phyloP scores from a whole-genome alignment of 169 alveolate genomes.

The Eimeria mitis region DNA sequence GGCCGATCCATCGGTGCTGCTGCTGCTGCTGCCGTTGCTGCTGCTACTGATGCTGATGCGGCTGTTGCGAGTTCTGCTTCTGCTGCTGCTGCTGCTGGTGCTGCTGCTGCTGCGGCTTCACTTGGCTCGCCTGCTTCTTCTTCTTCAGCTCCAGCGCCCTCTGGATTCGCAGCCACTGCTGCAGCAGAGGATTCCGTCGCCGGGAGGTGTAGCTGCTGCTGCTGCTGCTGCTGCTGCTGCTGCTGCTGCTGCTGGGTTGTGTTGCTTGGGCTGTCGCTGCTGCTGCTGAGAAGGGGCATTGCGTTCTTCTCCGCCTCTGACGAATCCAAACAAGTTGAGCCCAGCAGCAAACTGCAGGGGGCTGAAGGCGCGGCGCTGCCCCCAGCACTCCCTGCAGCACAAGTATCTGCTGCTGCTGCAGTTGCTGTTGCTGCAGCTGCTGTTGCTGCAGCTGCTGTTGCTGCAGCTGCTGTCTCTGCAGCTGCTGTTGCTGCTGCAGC shows the following conservation, averaged over 20 bases:
- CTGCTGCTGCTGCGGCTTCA: background rate
- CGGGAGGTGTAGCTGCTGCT: background rate
- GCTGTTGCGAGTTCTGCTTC: background rate
- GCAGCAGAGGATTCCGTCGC: background rate
- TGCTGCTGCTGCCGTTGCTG: background rate
- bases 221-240: background rate
- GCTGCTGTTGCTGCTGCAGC: background rate
- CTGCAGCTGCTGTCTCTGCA: background rate
- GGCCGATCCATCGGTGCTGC: background rate
- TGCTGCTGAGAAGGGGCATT: conserved; percentile 2
- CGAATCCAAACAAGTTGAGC: background rate
- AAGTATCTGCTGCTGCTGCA: background rate
- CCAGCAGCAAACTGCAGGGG: background rate
- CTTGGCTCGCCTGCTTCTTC: background rate
- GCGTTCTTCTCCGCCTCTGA: background rate
- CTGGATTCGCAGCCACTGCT: background rate
- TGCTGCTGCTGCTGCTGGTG: background rate
- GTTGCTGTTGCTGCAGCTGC: background rate
- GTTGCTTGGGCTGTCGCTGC: background rate
- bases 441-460: background rate
- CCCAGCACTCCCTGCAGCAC: conserved; percentile 2
- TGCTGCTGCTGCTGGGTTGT: background rate
- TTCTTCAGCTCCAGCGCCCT: background rate
- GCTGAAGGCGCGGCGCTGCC: background rate
- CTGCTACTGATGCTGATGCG: background rate